Percentiles rank a stretch among this genome's conserved stretches.
phyloP scores from a whole-genome alignment of 192 early-diverging fungal species.

The Radiomyces spectabilis region DNA sequence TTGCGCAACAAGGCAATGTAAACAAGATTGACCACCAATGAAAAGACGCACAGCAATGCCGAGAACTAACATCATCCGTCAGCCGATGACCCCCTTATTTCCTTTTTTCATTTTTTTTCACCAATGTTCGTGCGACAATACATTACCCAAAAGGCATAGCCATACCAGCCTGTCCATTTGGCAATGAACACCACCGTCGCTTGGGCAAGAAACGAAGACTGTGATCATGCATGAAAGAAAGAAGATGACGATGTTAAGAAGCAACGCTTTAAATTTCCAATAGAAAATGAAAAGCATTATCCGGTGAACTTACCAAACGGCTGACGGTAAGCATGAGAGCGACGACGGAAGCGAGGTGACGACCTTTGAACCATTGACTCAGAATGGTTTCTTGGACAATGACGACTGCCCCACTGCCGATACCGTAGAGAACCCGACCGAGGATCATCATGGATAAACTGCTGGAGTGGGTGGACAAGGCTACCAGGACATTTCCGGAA shows the following conservation, averaged over 20 bases:
- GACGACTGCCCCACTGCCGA: conserved; percentile 66
- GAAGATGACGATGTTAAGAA: too few species aligned
- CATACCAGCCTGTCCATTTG: conserved; percentile 34
- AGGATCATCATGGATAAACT: conserved; percentile 45
- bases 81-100: conserved; percentile 24
- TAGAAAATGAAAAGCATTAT: too few species aligned
- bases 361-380: conserved; percentile 67
- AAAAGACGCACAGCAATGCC: conserved; percentile 53
- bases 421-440: conserved; percentile 50
- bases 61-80: conserved; percentile 50
- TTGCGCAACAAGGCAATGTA: conserved; percentile 55
- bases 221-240: not conserved
- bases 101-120: not conserved
- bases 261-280: too few species aligned
- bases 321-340: conserved; percentile 64
- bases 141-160: conserved; percentile 36
- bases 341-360: conserved; percentile 57
- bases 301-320: conserved; percentile 53
- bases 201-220: conserved; percentile 63
- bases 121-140: too few species aligned
- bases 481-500: conserved; percentile 42
- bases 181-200: conserved; percentile 58
- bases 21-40: conserved; percentile 61
- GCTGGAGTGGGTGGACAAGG: conserved; percentile 35
- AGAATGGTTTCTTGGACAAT: conserved; percentile 79